Evolutionary conservation across 139 green algal genomes (phyloP).

Genomic region (Chlorella ohadii): DNA sequence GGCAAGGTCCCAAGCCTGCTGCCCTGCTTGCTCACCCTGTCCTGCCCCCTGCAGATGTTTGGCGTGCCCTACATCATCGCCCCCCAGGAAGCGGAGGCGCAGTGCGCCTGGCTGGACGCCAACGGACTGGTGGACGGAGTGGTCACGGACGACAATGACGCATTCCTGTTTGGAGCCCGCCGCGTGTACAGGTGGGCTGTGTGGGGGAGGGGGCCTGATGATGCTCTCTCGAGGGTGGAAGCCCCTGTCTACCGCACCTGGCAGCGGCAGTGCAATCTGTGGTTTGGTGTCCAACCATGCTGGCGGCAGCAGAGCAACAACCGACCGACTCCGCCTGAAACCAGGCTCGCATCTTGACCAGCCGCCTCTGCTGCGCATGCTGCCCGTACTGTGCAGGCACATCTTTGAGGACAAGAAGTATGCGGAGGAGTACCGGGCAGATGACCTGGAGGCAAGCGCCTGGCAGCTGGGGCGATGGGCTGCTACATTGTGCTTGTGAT

Average conservation of each 20-base stretch:
- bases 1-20: background rate
- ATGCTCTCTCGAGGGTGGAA: too few species aligned
- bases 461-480: too few species aligned
- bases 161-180: constrained; percentile 94
- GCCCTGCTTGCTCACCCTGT: background rate
- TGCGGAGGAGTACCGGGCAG: constrained; percentile 91
- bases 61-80: constrained; percentile 98
- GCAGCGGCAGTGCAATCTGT: too few species aligned
- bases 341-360: too few species aligned
- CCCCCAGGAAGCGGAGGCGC: constrained; percentile 93
- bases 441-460: constrained; percentile 66
- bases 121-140: constrained; percentile 93
- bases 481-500: too few species aligned
- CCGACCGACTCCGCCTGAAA: too few species aligned
- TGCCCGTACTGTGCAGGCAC: constrained; percentile 50
- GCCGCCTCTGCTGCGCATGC: too few species aligned
- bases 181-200: constrained; percentile 89
- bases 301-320: too few species aligned
- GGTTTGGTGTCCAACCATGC: too few species aligned
- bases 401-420: constrained; percentile 89
- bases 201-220: too few species aligned
- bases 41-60: constrained; percentile 78
- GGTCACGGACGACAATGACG: constrained; percentile 98
- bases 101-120: constrained; percentile 92
- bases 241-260: too few species aligned